Percentiles rank a stretch among this genome's conserved stretches.
Evolutionary conservation across 352 stramenopile genomes (phyloP).

Genomic region (Phytophthora tubulina): DNA sequence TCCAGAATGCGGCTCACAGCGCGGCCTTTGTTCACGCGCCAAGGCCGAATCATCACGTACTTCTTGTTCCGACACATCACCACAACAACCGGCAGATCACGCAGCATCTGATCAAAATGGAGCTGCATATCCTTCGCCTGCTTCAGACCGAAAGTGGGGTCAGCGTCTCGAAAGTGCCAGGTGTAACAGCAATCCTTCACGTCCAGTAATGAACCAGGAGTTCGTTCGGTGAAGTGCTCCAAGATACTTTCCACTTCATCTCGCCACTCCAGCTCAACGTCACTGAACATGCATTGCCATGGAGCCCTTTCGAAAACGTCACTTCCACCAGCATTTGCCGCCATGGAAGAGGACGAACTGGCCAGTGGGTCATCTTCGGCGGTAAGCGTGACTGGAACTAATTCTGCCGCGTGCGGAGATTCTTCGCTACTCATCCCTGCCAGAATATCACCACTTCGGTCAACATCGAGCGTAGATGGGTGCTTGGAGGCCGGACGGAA

Average conservation of each 20-base stretch:
- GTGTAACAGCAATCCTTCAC: slow-evolving; percentile 90
- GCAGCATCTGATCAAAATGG: slow-evolving; percentile 92
- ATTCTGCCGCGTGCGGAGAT: slow-evolving; percentile 16
- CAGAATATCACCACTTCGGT: slow-evolving; percentile 19
- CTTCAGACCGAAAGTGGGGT: slow-evolving; percentile 86
- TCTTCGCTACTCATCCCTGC: slow-evolving; percentile 25
- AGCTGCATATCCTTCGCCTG: slow-evolving; percentile 91
- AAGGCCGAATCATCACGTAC: slow-evolving; percentile 89
- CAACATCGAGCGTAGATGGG: slow-evolving; percentile 33
- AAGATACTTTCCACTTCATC: slow-evolving; percentile 86
- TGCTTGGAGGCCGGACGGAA: slow-evolving; percentile 78
- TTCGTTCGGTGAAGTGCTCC: slow-evolving; percentile 90
- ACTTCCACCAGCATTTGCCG: slow-evolving; percentile 14
- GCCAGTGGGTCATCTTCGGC: slow-evolving; percentile 31
- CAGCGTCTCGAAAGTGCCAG: slow-evolving; percentile 90
- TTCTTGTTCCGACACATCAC: slow-evolving; percentile 92
- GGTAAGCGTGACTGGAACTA: neutral
- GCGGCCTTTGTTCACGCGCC: slow-evolving; percentile 89
- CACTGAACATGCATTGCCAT: slow-evolving; percentile 88
- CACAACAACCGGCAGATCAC: slow-evolving; percentile 82
- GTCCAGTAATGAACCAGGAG: slow-evolving; percentile 85
- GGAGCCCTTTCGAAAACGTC: slow-evolving; percentile 44
- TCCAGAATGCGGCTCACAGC: slow-evolving; percentile 87
- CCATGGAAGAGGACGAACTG: slow-evolving; percentile 31
- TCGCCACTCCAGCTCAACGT: slow-evolving; percentile 81